Evolutionary conservation across 148 eudicot species (phyloP).

Genomic region (Vaccinium vitisidaea): DNA sequence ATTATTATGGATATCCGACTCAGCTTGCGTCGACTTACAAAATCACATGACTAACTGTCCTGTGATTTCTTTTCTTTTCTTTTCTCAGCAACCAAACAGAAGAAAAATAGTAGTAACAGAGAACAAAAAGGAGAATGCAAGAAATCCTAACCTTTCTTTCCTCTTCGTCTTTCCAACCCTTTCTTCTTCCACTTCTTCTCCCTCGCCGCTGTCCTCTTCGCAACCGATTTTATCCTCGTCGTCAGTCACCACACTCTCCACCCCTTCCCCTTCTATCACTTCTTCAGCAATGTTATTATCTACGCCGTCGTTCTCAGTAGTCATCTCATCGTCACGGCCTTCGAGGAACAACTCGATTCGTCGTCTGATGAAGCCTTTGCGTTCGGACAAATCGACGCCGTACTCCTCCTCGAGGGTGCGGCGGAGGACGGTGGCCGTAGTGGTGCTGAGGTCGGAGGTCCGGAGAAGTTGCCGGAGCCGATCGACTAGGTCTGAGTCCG

Average conservation of each 20-base stretch:
- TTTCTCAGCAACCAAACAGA: background rate
- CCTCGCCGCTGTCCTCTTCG: background rate
- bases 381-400: background rate
- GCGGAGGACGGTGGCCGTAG: background rate
- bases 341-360: constrained; percentile 5
- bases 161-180: background rate
- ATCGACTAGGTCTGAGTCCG: background rate
- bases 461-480: constrained; percentile 2
- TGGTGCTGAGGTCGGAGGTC: background rate
- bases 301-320: background rate
- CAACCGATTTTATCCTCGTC: background rate
- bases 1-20: no score
- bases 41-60: no score
- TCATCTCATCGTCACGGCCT: background rate
- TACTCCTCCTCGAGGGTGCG: constrained; percentile 10
- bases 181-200: background rate
- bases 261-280: background rate
- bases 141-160: background rate
- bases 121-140: background rate
- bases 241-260: background rate
- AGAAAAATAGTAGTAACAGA: background rate
- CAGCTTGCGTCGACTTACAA: no score
- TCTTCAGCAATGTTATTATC: background rate
- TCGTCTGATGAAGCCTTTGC: background rate
- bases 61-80: background rate